Base-by-base conservation (phyloP, 2,329 filamentous ascomycete species). In the Fusarium mangiferae region DNA sequence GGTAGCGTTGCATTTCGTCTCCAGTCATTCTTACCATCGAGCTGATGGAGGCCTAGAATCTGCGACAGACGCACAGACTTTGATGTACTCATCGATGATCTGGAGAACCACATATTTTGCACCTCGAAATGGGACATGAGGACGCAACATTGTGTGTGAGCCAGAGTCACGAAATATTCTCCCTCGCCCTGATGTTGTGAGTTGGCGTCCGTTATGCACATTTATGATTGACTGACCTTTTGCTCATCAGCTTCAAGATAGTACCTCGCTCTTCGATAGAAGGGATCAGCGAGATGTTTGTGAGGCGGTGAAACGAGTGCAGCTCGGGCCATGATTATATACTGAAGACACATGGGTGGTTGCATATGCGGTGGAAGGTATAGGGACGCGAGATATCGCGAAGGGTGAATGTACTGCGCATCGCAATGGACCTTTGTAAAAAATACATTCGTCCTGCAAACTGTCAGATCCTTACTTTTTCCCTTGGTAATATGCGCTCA, bases 71-170 rank as follows among this genome's bases (percentile, higher is more conserved):
- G 88, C 20, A 90, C 87, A 24, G 88, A 89, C 75, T 92, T 87
- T 18, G 94, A 93, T 9, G 90, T 88, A 67, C 93, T 97, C 85
- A 96, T 89, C 85, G 94, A 95, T 2, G 94, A 93, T 62, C 94
- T 87, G 1, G 94, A 93, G 75, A 97, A 97, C 81, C 91, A 91
- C 86, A 96, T 92, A 74, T 89, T 88, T 78, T 92, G 94, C 73
- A 95, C 96, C 80, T 98, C 95, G 76, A 94, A 94, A 2, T 87
- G 89, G 4, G 89, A 86, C 46, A 94, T 87, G 4, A 97, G 83
- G 2, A 88, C 84, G 92, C 93, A 97, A 2, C 92, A 87, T 80
- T 97, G 95, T 20, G 91, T 92, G 78, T 96, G 92, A 9, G 89
- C 87, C 22, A 97, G 80, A 3, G 90, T 93, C 24, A 79, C 65